phyloP scores from a whole-genome alignment of 2,329 filamentous ascomycete species.

The Neofusicoccum cordaticola region DNA sequence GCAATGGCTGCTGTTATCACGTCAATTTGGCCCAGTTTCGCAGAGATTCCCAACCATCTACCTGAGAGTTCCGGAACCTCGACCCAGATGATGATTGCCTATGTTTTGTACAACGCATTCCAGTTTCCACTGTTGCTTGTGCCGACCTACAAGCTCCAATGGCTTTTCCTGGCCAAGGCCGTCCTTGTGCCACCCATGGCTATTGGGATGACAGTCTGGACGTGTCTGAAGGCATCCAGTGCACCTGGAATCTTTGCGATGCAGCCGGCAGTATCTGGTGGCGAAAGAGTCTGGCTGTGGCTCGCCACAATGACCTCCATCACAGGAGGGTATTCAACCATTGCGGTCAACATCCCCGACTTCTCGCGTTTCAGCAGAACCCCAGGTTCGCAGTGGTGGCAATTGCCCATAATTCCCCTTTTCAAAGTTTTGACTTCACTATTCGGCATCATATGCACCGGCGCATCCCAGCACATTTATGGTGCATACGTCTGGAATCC shows the following conservation, averaged over 20 bases:
- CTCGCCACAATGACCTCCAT: neutral
- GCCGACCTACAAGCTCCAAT: slow-evolving; percentile 21
- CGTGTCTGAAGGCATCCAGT: neutral
- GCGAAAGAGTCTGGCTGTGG: neutral
- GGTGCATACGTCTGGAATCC: slow-evolving; percentile 25
- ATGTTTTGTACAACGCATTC: slow-evolving; percentile 22
- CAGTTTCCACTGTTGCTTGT: slow-evolving; percentile 21
- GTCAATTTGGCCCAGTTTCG: slow-evolving; percentile 24
- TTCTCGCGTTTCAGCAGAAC: slow-evolving; percentile 21
- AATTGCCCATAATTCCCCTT: slow-evolving; percentile 23
- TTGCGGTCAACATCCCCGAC: slow-evolving; percentile 20
- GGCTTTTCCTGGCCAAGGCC: slow-evolving; percentile 23
- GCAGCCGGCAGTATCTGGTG: neutral
- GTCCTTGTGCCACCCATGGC: slow-evolving; percentile 20
- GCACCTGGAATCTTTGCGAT: neutral
- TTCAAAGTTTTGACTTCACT: slow-evolving; percentile 33
- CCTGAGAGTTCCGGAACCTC: slow-evolving; percentile 22
- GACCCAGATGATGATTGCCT: slow-evolving; percentile 18
- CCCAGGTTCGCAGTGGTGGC: neutral
- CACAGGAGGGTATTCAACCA: slow-evolving; percentile 20
- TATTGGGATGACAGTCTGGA: slow-evolving; percentile 20
- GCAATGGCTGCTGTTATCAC: slow-evolving; percentile 22
- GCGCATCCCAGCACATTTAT: slow-evolving; percentile 18
- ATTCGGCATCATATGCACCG: slow-evolving; percentile 27
- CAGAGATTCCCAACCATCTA: slow-evolving; percentile 18